Percentiles rank a stretch among this genome's conserved stretches.
These are phyloP conservation scores for Sarocladiaceae sp. DNA, from an alignment of 2,329 filamentous ascomycete species.

Conservation along the genomic window DNA sequence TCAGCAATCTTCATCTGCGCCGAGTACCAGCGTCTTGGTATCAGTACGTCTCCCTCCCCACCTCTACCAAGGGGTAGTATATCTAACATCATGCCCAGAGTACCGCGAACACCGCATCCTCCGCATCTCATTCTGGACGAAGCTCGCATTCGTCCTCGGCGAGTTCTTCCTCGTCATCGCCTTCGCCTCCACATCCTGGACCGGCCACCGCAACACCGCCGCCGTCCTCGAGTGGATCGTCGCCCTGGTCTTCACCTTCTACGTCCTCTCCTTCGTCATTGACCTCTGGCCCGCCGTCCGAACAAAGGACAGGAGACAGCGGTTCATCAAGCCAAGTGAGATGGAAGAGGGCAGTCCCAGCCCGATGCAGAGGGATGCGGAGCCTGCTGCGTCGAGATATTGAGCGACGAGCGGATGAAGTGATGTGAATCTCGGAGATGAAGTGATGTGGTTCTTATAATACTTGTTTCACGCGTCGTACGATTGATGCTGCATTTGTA, in stretches of 20 bases:
- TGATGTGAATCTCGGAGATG: not conserved
- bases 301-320: constrained; percentile 38
- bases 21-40: constrained; percentile 83
- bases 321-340: constrained; percentile 26
- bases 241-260: constrained; percentile 81
- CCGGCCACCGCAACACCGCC: constrained; percentile 54
- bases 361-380: not conserved
- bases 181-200: constrained; percentile 59
- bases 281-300: constrained; percentile 78
- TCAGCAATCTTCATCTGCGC: constrained; percentile 85
- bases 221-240: constrained; percentile 79
- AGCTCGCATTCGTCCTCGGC: constrained; percentile 77
- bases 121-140: constrained; percentile 78
- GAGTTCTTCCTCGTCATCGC: constrained; percentile 70
- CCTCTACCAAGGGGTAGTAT: not conserved
- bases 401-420: not conserved
- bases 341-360: constrained; percentile 17
- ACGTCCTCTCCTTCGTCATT: constrained; percentile 80
- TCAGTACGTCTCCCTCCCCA: constrained; percentile 42
- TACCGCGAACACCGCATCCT: constrained; percentile 74
- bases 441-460: not conserved
- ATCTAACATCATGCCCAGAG: too few relatives aligned
- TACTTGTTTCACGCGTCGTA: not conserved
- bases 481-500: not conserved
- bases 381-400: not conserved